phyloP scores from a whole-genome alignment of 1,139 yeast species.

The Geotrichum fermentans region DNA sequence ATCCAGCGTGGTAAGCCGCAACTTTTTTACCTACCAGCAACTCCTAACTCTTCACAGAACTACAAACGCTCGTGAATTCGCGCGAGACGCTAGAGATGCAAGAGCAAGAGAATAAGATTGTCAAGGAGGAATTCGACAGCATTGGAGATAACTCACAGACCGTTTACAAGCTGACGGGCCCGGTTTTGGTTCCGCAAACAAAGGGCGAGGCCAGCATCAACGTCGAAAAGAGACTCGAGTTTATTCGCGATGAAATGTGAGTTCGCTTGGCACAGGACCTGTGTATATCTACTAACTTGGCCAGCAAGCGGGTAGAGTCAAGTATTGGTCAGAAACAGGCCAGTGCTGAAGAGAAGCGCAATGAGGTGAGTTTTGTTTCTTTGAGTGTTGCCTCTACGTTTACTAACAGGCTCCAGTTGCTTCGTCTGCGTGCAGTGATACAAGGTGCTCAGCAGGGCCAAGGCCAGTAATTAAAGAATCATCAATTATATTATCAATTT shows the following conservation, averaged over 20 bases:
- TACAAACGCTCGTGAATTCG: constrained; percentile 31
- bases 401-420: too few relatives aligned
- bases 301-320: constrained; percentile 35
- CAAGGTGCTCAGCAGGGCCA: constrained; percentile 5
- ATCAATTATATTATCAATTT: neutral
- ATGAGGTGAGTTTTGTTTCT: constrained; percentile 34
- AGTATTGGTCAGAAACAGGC: constrained; percentile 35
- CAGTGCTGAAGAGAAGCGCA: constrained; percentile 34
- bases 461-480: too few relatives aligned
- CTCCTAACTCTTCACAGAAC: constrained; percentile 3
- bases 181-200: constrained; percentile 86
- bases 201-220: constrained; percentile 72
- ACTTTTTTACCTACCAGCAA: neutral
- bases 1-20: constrained; percentile 33
- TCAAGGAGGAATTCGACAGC: constrained; percentile 44
- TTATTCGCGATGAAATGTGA: constrained; percentile 68
- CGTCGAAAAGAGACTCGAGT: constrained; percentile 83
- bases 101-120: constrained; percentile 84
- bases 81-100: constrained; percentile 61
- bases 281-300: neutral
- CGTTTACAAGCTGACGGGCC: constrained; percentile 86
- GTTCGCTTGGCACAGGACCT: constrained; percentile 19
- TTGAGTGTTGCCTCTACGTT: too few relatives aligned
- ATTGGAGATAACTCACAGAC: constrained; percentile 50
- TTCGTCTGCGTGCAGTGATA: constrained; percentile 26